Evolutionary conservation across 2,329 filamentous ascomycete genomes (phyloP).

Genomic region (Neonectria neomacrospora): DNA sequence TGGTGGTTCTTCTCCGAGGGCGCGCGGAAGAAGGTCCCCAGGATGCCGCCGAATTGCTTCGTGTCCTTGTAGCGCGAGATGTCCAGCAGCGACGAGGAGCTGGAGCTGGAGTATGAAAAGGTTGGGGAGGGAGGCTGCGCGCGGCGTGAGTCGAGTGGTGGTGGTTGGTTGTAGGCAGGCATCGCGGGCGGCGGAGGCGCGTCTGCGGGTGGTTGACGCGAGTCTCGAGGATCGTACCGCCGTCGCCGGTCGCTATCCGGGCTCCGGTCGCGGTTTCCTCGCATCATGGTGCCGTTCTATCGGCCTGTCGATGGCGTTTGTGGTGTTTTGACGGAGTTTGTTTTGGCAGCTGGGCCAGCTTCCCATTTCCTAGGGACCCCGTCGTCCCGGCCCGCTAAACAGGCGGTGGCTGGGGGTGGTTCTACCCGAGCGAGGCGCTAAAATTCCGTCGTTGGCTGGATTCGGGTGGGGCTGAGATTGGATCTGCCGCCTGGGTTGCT

Average conservation of each 20-base stretch:
- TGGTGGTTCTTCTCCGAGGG: constrained; percentile 65
- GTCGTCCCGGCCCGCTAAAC: constrained; percentile 43
- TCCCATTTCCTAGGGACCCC: constrained; percentile 37
- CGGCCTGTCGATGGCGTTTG: constrained; percentile 37
- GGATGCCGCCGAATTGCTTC: constrained; percentile 63
- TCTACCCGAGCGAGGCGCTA: constrained; percentile 33
- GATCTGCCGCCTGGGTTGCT: constrained; percentile 34
- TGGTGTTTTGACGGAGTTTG: constrained; percentile 45
- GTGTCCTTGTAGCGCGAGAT: constrained; percentile 66
- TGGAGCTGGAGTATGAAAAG: constrained; percentile 60
- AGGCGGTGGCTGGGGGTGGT: constrained; percentile 46
- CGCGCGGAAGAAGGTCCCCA: constrained; percentile 72
- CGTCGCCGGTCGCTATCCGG: constrained; percentile 65
- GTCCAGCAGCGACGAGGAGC: constrained; percentile 71
- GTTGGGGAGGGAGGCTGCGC: constrained; percentile 50
- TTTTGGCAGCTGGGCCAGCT: constrained; percentile 39
- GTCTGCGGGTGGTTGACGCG: constrained; percentile 45
- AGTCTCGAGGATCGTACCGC: constrained; percentile 50
- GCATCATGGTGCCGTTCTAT: constrained; percentile 59
- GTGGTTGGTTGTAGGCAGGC: constrained; percentile 34
- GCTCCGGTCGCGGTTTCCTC: constrained; percentile 66
- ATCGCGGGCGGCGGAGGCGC: constrained; percentile 34
- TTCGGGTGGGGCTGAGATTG: constrained; percentile 38
- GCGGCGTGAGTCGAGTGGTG: constrained; percentile 36
- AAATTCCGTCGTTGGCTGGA: constrained; percentile 38